Evolutionary conservation across 2,329 filamentous ascomycete genomes (phyloP), one percentile per base, ranked within the genome.

Genomic region (Xylaria sp.): DNA sequence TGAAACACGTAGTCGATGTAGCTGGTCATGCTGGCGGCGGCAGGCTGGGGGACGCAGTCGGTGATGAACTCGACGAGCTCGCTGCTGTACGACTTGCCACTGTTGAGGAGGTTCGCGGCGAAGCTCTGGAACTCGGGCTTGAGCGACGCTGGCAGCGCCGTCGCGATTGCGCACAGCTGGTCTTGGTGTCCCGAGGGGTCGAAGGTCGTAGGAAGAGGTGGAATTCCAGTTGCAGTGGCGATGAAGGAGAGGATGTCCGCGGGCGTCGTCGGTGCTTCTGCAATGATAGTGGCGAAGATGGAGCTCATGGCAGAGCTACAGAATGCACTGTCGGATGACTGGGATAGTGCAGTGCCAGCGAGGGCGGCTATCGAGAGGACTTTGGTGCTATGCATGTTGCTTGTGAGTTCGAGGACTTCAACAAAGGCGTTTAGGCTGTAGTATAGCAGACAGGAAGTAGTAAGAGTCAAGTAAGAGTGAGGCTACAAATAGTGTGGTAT

Each of bases 301-400:
- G 64, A 67, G 17, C 6, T 36, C n/a, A 45, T 1, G n/a, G 47
- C 4, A 9, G 59, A 47, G 64, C 12, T 30, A 54, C 64, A 67
- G 54, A 54, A 67, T 21, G 24, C 45, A 30, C 12, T 34, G 34
- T 59, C 64, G 7, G 64, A 67, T 55, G 39, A 48, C 64, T 67
- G 64, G 1, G 59, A 32, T 2, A 67, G 54, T 14, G 64, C n/a
- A 3, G 54, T 62, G 59, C 64, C 64, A 17, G 59, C 47, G 19
- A 67, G 54, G 30, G 64, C 64, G 36, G 59, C 59, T 21, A 63
- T 21, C 2, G 64, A 34, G 48, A 65, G 48, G 34, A 67, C 12
- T 4, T 36, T 1, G 1, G 47, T 63, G 59, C 24, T 58, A 54
- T 59, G 24, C 64, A 67, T 67, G 19, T 58, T 67, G 59, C 19